phyloP scores from a whole-genome alignment of 352 stramenopile species.

The Pythium phragmiticola region DNA sequence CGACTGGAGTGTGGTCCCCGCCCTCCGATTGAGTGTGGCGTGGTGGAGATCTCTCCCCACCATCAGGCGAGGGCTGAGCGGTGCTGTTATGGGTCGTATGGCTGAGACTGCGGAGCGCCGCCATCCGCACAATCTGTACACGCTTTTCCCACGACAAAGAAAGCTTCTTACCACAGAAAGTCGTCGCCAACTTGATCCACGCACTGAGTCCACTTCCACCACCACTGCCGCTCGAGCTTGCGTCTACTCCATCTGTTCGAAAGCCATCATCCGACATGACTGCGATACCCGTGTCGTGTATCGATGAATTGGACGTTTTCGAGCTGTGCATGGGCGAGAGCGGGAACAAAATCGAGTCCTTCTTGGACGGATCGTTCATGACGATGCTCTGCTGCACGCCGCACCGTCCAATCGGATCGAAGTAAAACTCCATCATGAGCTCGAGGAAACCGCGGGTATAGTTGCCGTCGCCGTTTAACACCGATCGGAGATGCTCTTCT shows the following conservation, averaged over 20 bases:
- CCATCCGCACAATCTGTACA: conserved; percentile 58
- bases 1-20: no score
- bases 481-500: conserved; percentile 68
- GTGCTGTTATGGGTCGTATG: conserved; percentile 1
- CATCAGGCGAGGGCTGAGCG: not conserved
- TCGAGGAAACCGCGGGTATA: conserved; percentile 72
- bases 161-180: conserved; percentile 62
- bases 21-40: not conserved
- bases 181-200: conserved; percentile 70
- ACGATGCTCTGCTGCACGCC: conserved; percentile 79
- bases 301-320: conserved; percentile 26
- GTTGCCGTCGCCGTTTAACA: conserved; percentile 70
- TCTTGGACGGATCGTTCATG: conserved; percentile 82
- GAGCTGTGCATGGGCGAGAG: conserved; percentile 39
- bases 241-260: conserved; percentile 18
- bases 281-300: conserved; percentile 53
- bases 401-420: conserved; percentile 54
- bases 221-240: conserved; percentile 15
- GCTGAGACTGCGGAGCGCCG: conserved; percentile 60
- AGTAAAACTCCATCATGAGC: conserved; percentile 87
- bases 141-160: conserved; percentile 78
- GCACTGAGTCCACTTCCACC: conserved; percentile 41
- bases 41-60: not conserved
- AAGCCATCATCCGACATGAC: conserved; percentile 44
- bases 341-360: conserved; percentile 69